These are phyloP conservation scores for Magnaporthales sp. DNA, from an alignment of 2,329 filamentous ascomycete species.

Conservation along the genomic window DNA sequence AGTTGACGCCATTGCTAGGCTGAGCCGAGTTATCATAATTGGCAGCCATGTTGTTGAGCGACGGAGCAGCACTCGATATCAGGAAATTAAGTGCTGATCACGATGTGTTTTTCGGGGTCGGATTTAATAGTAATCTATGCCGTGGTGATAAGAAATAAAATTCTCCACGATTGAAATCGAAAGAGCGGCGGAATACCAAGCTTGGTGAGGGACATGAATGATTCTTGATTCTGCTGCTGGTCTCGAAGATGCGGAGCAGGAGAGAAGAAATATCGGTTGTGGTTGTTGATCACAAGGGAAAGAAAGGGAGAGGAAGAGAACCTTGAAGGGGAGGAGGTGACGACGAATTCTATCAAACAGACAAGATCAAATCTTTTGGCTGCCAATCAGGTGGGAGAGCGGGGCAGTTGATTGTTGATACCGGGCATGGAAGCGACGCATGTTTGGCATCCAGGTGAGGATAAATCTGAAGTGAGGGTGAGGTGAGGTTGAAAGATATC, in stretches of 20 bases:
- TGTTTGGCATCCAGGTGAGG: background rate
- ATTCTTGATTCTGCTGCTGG: background rate
- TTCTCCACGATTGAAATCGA: background rate
- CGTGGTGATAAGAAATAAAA: background rate
- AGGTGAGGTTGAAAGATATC: conserved; percentile 7
- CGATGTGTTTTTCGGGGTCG: background rate
- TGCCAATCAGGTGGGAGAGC: background rate
- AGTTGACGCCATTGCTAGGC: conserved; percentile 36
- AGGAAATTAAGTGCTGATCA: background rate
- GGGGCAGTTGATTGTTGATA: background rate
- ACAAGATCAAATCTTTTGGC: background rate
- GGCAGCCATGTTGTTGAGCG: conserved; percentile 20
- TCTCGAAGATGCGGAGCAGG: background rate
- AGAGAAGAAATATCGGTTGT: background rate
- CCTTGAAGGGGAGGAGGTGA: background rate
- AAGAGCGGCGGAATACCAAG: background rate
- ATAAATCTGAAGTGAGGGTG: conserved; percentile 4
- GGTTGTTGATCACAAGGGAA: background rate
- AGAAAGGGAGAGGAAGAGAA: background rate
- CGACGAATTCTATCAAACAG: background rate
- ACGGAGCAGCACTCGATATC: background rate
- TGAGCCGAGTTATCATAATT: conserved; percentile 34
- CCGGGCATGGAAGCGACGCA: background rate
- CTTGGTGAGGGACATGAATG: background rate
- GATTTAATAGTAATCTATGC: background rate